Percentiles rank a stretch among this genome's conserved stretches.
phyloP scores from a whole-genome alignment of 2,329 filamentous ascomycete species.

The Bipolaris oryzae region DNA sequence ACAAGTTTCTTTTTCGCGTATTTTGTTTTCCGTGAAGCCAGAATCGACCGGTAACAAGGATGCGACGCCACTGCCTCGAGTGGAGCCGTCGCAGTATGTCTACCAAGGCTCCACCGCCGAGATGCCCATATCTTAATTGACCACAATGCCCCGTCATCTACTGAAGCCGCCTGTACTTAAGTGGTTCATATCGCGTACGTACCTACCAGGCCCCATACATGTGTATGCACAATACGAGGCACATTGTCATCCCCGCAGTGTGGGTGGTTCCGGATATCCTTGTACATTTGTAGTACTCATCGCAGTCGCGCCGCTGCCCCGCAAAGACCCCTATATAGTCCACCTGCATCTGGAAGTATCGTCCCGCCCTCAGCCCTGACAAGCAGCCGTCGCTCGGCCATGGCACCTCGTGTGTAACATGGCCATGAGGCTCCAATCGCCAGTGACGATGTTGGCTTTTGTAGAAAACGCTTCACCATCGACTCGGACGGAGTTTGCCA shows the following conservation, averaged over 20 bases:
- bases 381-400: no score
- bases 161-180: no score
- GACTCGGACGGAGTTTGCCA: no score
- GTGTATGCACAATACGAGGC: no score
- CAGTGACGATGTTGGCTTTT: no score
- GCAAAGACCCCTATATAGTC: background rate
- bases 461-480: no score
- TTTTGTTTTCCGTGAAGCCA: slow-evolving; percentile 1
- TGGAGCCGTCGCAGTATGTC: slow-evolving; percentile 7
- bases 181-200: no score
- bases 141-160: background rate
- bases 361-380: no score
- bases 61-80: slow-evolving; percentile 5
- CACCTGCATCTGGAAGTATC: no score
- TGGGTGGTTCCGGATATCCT: background rate
- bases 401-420: no score
- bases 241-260: background rate
- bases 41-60: slow-evolving; percentile 7
- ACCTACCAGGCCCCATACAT: no score
- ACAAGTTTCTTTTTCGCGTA: slow-evolving; percentile 1
- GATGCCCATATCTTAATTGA: background rate
- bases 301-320: background rate
- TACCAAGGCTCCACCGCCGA: background rate
- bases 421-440: no score
- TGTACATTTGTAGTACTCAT: background rate